A percentile compares a stretch with the other conserved stretches of the same genome.
These are phyloP conservation scores for Lachnellula arida DNA, from an alignment of 2,329 filamentous ascomycete species.

Conservation along the genomic window DNA sequence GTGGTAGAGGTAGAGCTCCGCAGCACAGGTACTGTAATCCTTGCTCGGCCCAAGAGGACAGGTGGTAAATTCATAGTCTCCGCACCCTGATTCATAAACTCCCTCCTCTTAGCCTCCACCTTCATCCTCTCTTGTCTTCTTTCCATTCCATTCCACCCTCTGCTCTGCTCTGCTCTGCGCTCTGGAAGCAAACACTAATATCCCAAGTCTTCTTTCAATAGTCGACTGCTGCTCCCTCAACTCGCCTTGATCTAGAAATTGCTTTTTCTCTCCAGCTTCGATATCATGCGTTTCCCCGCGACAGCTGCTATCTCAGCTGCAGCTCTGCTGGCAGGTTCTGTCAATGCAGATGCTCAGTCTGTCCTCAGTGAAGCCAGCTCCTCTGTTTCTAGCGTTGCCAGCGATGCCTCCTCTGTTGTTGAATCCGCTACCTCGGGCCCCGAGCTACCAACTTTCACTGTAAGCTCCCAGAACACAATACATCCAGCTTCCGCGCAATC, in stretches of 20 bases:
- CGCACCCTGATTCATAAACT: constrained; percentile 10
- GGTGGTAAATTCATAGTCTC: constrained; percentile 8
- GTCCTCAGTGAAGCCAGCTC: constrained; percentile 44
- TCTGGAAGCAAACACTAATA: constrained; percentile 25
- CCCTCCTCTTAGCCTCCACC: constrained; percentile 8
- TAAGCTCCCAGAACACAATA: constrained; percentile 46
- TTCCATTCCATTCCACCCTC: constrained; percentile 10
- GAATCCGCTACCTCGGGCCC: constrained; percentile 54
- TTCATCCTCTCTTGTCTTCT: constrained; percentile 8
- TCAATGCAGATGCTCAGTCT: constrained; percentile 61
- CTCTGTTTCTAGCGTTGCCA: constrained; percentile 31
- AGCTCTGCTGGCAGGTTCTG: constrained; percentile 65
- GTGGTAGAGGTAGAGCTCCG: no score
- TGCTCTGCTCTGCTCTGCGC: constrained; percentile 13
- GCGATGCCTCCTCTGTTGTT: constrained; percentile 37
- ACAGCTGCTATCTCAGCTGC: constrained; percentile 72
- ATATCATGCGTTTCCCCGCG: constrained; percentile 79
- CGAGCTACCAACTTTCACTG: constrained; percentile 79
- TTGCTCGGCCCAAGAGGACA: constrained; percentile 6
- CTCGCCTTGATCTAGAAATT: constrained; percentile 20
- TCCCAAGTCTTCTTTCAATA: constrained; percentile 17
- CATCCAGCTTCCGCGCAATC: not conserved
- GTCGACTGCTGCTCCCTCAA: constrained; percentile 20
- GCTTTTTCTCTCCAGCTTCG: constrained; percentile 21
- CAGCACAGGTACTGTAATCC: no score